Percentiles rank a stretch among this genome's conserved stretches.
phyloP scores from a whole-genome alignment of 2,329 filamentous ascomycete genomes.

The Alternaria infectoria region DNA sequence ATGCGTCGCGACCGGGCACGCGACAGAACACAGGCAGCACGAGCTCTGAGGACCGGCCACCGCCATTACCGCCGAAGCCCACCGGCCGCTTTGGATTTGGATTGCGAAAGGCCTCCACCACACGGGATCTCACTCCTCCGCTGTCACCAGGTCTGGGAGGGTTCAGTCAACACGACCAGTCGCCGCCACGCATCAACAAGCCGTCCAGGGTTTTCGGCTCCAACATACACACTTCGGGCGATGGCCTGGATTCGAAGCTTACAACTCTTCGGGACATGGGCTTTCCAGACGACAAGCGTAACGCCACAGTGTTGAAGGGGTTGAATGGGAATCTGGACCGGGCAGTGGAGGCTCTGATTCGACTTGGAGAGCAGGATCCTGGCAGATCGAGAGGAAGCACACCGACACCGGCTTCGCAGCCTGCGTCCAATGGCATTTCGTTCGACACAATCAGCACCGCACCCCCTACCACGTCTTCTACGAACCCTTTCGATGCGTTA shows the following conservation, averaged over 20 bases:
- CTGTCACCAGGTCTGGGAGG: conserved; percentile 40
- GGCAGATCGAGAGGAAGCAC: conserved; percentile 55
- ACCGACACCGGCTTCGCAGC: conserved; percentile 54
- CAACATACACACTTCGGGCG: conserved; percentile 60
- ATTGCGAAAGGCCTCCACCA: conserved; percentile 73
- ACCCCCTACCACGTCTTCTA: conserved; percentile 31
- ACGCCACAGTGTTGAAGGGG: conserved; percentile 79
- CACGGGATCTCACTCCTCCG: conserved; percentile 62
- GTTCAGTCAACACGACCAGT: conserved; percentile 39
- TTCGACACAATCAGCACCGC: conserved; percentile 49
- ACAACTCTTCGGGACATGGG: conserved; percentile 85
- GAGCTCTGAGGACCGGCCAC: conserved; percentile 62
- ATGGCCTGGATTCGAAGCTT: conserved; percentile 78
- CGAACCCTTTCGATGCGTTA: conserved; percentile 55
- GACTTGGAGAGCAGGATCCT: conserved; percentile 70
- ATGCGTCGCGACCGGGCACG: conserved; percentile 49
- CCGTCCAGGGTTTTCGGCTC: conserved; percentile 71
- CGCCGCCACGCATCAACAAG: conserved; percentile 62
- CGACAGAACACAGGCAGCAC: conserved; percentile 64
- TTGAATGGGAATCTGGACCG: conserved; percentile 85
- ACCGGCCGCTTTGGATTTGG: conserved; percentile 68
- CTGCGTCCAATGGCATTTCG: conserved; percentile 55
- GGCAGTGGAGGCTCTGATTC: conserved; percentile 82
- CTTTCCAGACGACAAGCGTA: conserved; percentile 82
- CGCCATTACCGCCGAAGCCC: conserved; percentile 66